These are phyloP conservation scores for Chrysophaeum taylorii DNA, from an alignment of 352 stramenopile species.

Conservation along the genomic window DNA sequence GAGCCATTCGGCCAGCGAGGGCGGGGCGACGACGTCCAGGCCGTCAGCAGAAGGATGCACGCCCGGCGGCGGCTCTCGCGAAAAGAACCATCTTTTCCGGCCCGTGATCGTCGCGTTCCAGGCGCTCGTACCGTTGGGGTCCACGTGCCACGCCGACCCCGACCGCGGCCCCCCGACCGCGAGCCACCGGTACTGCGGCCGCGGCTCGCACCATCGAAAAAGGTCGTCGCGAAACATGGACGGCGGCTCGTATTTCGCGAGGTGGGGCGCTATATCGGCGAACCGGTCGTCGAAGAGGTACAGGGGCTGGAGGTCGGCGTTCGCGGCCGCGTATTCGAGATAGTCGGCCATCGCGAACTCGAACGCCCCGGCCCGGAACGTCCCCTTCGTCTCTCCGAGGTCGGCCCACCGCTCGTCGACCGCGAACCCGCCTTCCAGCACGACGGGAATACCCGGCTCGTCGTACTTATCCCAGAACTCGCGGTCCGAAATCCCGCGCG, in stretches of 20 bases:
- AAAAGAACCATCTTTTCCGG: slow-evolving; percentile 94
- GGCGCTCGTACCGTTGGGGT: slow-evolving; percentile 90
- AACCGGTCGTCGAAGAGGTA: slow-evolving; percentile 94
- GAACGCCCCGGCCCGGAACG: slow-evolving; percentile 62
- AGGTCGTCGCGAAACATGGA: slow-evolving; percentile 32
- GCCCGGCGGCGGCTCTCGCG: slow-evolving; percentile 64
- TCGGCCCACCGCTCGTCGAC: slow-evolving; percentile 54
- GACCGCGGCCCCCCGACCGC: slow-evolving; percentile 81
- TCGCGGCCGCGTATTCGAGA: slow-evolving; percentile 53
- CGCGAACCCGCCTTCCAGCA: slow-evolving; percentile 57
- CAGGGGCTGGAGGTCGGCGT: slow-evolving; percentile 70
- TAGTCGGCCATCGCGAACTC: slow-evolving; percentile 63
- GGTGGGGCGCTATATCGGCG: slow-evolving; percentile 53
- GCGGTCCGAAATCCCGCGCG: slow-evolving; percentile 35
- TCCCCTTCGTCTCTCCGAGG: slow-evolving; percentile 41
- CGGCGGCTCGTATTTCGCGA: slow-evolving; percentile 24
- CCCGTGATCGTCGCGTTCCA: slow-evolving; percentile 91
- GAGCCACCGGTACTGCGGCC: slow-evolving; percentile 88
- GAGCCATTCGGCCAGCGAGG: slow-evolving; percentile 90
- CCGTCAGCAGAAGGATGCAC: slow-evolving; percentile 78
- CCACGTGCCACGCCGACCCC: slow-evolving; percentile 87
- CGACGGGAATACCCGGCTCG: slow-evolving; percentile 54
- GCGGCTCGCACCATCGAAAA: slow-evolving; percentile 25
- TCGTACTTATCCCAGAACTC: slow-evolving; percentile 62
- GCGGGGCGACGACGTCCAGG: slow-evolving; percentile 79